Conservation (phyloP, 1,139 yeast species). For the Suhomyces atakaporum region DNA sequence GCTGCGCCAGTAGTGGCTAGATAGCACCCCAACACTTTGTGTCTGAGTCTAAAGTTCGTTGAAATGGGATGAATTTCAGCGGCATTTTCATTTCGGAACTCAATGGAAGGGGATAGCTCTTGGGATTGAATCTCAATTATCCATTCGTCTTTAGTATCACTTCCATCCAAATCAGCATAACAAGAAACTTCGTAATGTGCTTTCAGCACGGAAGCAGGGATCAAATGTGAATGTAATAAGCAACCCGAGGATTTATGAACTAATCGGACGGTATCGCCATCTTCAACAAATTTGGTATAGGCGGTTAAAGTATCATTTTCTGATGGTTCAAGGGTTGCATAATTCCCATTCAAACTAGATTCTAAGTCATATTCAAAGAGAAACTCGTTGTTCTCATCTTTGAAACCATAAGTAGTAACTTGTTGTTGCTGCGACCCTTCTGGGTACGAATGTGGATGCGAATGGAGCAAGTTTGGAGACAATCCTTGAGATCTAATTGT, state of each 20-base stretch:
- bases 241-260: constrained; percentile 54
- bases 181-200: constrained; percentile 66
- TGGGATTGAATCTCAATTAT: constrained; percentile 64
- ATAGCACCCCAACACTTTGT: constrained; percentile 67
- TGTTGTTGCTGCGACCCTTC: constrained; percentile 76
- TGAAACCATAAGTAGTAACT: constrained; percentile 73
- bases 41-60: constrained; percentile 65
- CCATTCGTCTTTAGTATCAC: constrained; percentile 75
- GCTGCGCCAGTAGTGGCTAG: constrained; percentile 71
- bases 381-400: constrained; percentile 71
- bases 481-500: constrained; percentile 74
- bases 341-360: constrained; percentile 24
- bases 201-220: constrained; percentile 57
- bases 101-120: constrained; percentile 50
- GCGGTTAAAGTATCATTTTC: constrained; percentile 28
- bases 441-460: constrained; percentile 69
- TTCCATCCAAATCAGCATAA: constrained; percentile 55
- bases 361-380: constrained; percentile 47
- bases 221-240: constrained; percentile 63
- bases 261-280: constrained; percentile 60
- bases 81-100: constrained; percentile 43
- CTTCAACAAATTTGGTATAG: constrained; percentile 27
- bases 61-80: constrained; percentile 64
- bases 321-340: constrained; percentile 35
- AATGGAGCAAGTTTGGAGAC: constrained; percentile 69